Evolutionary conservation across 2,329 filamentous ascomycete species (phyloP).

Genomic region (Calonectria pauciramosa): DNA sequence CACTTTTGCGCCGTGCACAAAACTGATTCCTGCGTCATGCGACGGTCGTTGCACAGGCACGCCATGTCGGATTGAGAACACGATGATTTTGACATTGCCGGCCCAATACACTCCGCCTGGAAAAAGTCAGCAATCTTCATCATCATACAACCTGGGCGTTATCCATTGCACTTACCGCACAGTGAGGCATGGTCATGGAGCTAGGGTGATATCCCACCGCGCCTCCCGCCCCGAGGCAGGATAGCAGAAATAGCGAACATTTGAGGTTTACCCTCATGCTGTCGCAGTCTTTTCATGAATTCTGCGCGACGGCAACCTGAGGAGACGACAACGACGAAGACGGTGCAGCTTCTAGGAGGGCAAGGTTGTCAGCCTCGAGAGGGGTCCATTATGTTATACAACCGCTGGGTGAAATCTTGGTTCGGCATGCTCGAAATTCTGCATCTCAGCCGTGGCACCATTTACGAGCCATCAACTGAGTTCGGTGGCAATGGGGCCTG

Average conservation of each 20-base stretch:
- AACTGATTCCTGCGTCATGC: not conserved
- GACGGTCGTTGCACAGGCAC: not conserved
- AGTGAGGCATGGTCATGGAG: not conserved
- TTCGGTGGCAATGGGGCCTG: not conserved
- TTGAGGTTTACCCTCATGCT: not conserved
- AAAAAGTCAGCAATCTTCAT: not conserved
- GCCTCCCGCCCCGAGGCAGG: not conserved
- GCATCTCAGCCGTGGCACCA: not conserved
- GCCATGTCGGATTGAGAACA: not conserved
- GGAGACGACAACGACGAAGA: not conserved
- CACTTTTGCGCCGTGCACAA: not conserved
- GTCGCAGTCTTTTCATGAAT: not conserved
- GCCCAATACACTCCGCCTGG: not conserved
- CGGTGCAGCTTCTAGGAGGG: no score
- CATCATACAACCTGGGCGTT: not conserved
- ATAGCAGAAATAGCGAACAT: not conserved
- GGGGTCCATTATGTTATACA: slow-evolving; percentile 1
- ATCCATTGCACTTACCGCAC: not conserved
- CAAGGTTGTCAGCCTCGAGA: not conserved
- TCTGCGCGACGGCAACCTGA: not conserved
- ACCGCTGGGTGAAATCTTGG: not conserved
- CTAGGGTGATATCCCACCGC: not conserved
- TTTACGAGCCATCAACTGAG: not conserved
- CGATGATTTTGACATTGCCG: not conserved
- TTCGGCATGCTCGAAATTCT: not conserved